Evolutionary conservation across 805 yeast species (phyloP), one percentile per base, ranked within the genome.

Genomic region (Candida coleopterorum): DNA sequence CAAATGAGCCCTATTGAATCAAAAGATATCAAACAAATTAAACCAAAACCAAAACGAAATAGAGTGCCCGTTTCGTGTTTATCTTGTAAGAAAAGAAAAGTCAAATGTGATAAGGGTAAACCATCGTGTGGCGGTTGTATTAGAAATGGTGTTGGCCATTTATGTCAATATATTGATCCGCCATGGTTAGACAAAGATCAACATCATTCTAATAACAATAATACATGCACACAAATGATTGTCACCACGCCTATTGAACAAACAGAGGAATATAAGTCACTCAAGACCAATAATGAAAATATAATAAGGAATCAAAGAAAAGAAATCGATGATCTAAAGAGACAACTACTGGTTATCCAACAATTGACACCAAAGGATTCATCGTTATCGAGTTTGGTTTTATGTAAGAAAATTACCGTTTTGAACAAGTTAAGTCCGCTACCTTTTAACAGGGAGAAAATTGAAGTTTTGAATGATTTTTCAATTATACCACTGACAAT

Each of bases 51-150:
- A 31, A 49, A 55, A 35, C 49, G 72, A 29, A 55, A 56, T 30
- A 47, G 72, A 18, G 68, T 60, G 1, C 72, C 73, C 3, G 47
- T 65, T 11, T 51, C 68, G 21, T 67, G 73, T 41, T 48, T 62
- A 29, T 59, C 59, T 35, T 67, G 73, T 44, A 56, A 65, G 39
- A 55, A 56, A 30, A 42, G 73, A 10, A 66, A 66, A 46, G 73
- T 67, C 45, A 64, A 62, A 40, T 67, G 73, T 48, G 73, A 67
- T 42, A 64, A 63, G 36, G 57, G 41, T 15, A 51, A 54, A 33
- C 73, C 73, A 3, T 50, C 62, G 5, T 67, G 73, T 44, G 55
- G 64, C 3, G 70, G 70, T 6, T 67, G 73, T 47, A 52, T 60
- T 9, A 54, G 53, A 37, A 62, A 67, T 41, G 64, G 64, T 10